phyloP scores from a whole-genome alignment of 305 asterid genomes.

The Rubia occidens region DNA sequence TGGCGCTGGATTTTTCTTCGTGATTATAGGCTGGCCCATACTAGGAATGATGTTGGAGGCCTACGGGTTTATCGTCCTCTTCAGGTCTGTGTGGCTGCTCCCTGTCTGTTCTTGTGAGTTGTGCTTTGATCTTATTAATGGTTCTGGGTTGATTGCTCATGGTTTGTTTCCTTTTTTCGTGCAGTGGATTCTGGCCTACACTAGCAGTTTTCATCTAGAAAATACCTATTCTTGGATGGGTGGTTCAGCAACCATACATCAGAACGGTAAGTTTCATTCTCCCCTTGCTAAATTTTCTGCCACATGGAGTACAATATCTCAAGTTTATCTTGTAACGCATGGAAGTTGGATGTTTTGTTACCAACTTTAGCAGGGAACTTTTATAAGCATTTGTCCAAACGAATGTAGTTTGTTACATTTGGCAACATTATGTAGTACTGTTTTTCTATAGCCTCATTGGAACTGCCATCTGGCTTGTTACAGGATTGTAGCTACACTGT shows the following conservation, averaged over 20 bases:
- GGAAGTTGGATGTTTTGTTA: neutral
- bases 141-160: constrained; percentile 22
- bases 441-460: neutral
- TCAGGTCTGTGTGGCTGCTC: constrained; percentile 33
- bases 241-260: constrained; percentile 36
- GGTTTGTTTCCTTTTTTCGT: constrained; percentile 2
- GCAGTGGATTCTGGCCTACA: constrained; percentile 63
- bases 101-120: neutral
- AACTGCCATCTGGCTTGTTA: neutral
- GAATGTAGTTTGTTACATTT: neutral
- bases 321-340: neutral
- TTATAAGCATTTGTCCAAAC: neutral
- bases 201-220: constrained; percentile 39
- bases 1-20: constrained; percentile 49
- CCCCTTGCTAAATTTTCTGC: constrained; percentile 7
- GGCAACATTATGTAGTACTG: neutral
- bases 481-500: neutral
- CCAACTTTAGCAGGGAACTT: neutral
- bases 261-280: constrained; percentile 35
- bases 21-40: constrained; percentile 54
- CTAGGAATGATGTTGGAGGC: constrained; percentile 57
- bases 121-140: neutral
- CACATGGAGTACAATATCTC: neutral
- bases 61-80: constrained; percentile 52
- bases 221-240: constrained; percentile 50